These are phyloP conservation scores for Wickerhamiella spandovensis DNA, from an alignment of 805 yeast genomes.

Conservation along the genomic window DNA sequence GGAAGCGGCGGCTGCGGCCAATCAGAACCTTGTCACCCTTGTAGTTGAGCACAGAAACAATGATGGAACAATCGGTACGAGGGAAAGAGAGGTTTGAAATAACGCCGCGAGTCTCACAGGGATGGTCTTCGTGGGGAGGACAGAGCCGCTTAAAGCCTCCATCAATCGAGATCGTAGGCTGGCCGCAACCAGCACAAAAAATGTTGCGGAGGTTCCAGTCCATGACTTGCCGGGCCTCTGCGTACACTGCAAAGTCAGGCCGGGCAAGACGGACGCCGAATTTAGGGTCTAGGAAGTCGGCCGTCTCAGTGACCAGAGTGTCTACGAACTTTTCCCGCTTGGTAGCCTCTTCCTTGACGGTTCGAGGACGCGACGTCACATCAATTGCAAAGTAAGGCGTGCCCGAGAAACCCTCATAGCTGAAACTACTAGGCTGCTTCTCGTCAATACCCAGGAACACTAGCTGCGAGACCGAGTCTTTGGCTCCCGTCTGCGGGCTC, in stretches of 20 bases:
- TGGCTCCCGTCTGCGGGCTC: constrained; percentile 24
- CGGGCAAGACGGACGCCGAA: constrained; percentile 9
- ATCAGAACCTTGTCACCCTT: constrained; percentile 51
- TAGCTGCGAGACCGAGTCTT: constrained; percentile 19
- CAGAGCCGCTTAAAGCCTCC: constrained; percentile 31
- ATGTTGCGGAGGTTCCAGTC: constrained; percentile 71
- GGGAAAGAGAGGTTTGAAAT: constrained; percentile 82
- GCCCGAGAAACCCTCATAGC: constrained; percentile 21
- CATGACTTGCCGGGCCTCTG: constrained; percentile 71
- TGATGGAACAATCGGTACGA: constrained; percentile 79
- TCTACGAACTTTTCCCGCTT: constrained; percentile 8
- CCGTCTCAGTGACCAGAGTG: constrained; percentile 5
- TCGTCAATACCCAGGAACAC: constrained; percentile 42
- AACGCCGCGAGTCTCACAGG: constrained; percentile 27
- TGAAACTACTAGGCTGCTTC: constrained; percentile 15
- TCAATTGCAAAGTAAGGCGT: constrained; percentile 30
- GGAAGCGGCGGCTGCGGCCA: constrained; percentile 55
- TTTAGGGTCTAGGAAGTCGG: constrained; percentile 8
- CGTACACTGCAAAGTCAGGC: constrained; percentile 49
- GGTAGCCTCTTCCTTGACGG: constrained; percentile 14
- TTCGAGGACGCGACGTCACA: constrained; percentile 3
- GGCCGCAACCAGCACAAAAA: constrained; percentile 83
- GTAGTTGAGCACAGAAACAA: constrained; percentile 59
- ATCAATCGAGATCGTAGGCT: constrained; percentile 25
- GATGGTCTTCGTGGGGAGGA: constrained; percentile 18